phyloP scores from a whole-genome alignment of 345 rosid species.

The Limnanthes douglasii region DNA sequence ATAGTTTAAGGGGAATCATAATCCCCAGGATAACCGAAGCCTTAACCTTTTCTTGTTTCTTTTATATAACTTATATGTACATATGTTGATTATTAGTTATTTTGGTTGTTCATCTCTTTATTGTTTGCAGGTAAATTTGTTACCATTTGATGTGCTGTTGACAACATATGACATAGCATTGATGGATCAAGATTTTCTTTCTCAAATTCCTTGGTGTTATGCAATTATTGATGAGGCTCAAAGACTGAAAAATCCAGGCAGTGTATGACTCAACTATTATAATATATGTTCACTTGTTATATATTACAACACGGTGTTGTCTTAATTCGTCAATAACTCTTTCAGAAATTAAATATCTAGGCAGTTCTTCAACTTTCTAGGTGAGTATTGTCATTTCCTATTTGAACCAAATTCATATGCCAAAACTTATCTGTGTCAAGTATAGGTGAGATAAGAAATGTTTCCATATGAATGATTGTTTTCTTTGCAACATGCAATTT shows the following conservation, averaged over 20 bases:
- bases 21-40: too few relatives aligned
- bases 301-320: too few relatives aligned
- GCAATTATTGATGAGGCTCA: slow-evolving; percentile 83
- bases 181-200: slow-evolving; percentile 70
- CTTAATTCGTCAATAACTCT: too few relatives aligned
- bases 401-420: too few relatives aligned
- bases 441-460: too few relatives aligned
- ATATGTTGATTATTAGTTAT: slow-evolving; percentile 2
- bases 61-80: background rate
- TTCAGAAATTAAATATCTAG: too few relatives aligned
- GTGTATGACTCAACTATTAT: slow-evolving; percentile 32
- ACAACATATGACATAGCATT: slow-evolving; percentile 69
- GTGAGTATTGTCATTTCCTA: too few relatives aligned
- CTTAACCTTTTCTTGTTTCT: too few relatives aligned
- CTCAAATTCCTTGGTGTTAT: slow-evolving; percentile 74
- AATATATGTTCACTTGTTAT: too few relatives aligned
- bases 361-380: too few relatives aligned
- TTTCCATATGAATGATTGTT: too few relatives aligned
- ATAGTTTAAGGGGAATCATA: background rate
- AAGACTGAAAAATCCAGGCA: slow-evolving; percentile 79
- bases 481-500: background rate
- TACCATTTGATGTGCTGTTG: slow-evolving; percentile 67
- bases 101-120: slow-evolving; percentile 4
- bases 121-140: slow-evolving; percentile 28
- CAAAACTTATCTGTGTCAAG: too few relatives aligned